Base-by-base conservation (phyloP, 768 basidiomycete species). In the Leccinum ochraceum region DNA sequence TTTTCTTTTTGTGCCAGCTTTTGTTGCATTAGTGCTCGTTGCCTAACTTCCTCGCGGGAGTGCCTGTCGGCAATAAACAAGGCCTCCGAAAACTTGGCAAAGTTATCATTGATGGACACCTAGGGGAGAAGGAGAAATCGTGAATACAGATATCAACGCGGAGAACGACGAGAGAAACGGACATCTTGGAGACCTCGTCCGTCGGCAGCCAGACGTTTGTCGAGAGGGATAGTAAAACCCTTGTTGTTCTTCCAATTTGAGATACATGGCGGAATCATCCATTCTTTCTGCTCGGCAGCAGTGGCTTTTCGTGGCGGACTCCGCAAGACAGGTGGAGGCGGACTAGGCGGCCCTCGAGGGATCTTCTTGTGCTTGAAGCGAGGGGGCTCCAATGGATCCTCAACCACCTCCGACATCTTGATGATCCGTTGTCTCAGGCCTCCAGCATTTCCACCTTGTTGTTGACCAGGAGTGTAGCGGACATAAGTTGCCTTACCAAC, bases 161-260 rank as follows among this genome's bases (percentile, higher is more conserved):
- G 6, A 56, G 44, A 37, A 9, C 14, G 4, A 64, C 16, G 17
- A 17, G 50, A 60, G 36, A 60, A 36, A 80, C 92, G 74, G 64
- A 97, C 96, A 73, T 99, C 97, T 76, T 99, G 97, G 36, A 99
- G 81, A 60, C 97, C 97, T 66, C 96, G 85, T n/a, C 96, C 96
- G 74, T 98, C 97, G 4, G 97, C 96, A 42, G 97, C 97, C 56
- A 99, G 80, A 64, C 96, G 92, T 78, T 99, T 98, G 73, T 98
- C 97, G 36, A 98, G 82, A 39, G 97, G 96, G 69, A 98, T 98
- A 2, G 97, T 98, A 74, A 95, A 99, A 83, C 97, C 97, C 78
- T 98, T 99, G 86, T 98, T 98, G 81, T 99, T 99, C 80, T 99
- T 99, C 97, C 97, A 99, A 77, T 99, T 99, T 28, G 94, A 96